Base-by-base conservation (phyloP, 2,329 filamentous ascomycete species). In the Diaporthe vexans region DNA sequence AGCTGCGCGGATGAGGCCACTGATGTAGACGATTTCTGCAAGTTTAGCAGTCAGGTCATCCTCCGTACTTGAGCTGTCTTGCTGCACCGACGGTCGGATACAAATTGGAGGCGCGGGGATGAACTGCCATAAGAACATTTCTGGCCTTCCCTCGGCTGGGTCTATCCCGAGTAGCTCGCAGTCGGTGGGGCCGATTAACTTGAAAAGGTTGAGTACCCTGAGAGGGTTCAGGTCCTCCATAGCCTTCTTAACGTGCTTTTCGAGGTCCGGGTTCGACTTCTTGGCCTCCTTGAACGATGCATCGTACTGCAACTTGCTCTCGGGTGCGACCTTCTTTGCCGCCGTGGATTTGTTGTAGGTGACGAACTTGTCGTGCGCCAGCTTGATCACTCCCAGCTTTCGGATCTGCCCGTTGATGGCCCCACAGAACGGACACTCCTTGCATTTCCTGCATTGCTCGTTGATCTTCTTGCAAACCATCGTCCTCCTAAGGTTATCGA, bases 71-170 rank as follows among this genome's bases (percentile, higher is more conserved):
- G 95, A 94, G 75, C 91, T 94, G 77, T 98, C 97, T 82, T 98
- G 97, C 40, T 93, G 93, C 24, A 99, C 97, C 0, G 95, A 98
- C 0, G 97, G 97, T 74, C 97, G 90, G 79, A 99, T 97, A 78
- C 95, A 97, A 8, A 98, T 94, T 0, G 97, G 97, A 1, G 97
- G 96, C 0, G 96, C 96, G 0, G 97, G 97, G 48, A 99, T 89
- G 80, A 95, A 97, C 81, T 98, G 95, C 97, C 97, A 99, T 58
- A 99, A 91, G 82, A 98, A 97, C 92, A 97, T 97, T 82, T 99
- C 97, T 0, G 97, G 97, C 24, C 95, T 90, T 15, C 95, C 95
- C 79, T 98, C 95, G 19, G 91, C 88, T 1, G 95, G 94, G 79
- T 98, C 92, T 79, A 99, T 90, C 6, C 96, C 96, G 1, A 99